Conservation (phyloP, 257 asterid species). For the Rauvolfia tetraphylla region DNA sequence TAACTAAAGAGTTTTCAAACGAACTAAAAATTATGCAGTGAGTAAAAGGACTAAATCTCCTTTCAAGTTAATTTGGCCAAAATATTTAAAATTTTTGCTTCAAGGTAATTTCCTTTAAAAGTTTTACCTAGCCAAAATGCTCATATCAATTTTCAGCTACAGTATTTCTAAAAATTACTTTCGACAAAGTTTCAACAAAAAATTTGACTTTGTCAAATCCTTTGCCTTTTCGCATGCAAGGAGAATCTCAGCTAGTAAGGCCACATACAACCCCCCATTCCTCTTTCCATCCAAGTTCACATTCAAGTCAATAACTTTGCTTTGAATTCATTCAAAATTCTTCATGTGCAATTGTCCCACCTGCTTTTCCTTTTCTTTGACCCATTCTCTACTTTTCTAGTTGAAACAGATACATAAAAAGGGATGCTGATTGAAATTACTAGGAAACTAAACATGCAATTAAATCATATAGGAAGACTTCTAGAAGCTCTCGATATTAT, state of each 20-base stretch:
- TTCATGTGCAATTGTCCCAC: background rate
- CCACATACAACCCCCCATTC: background rate
- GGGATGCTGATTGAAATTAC: background rate
- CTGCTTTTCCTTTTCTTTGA: background rate
- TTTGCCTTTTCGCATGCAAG: background rate
- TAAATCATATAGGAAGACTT: no score
- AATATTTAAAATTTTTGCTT: no score
- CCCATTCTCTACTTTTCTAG: background rate
- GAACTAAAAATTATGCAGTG: no score
- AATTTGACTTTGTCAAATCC: background rate
- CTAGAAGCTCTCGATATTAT: no score
- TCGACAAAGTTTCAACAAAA: background rate
- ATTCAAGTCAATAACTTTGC: background rate
- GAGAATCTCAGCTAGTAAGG: background rate
- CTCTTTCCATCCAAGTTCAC: background rate
- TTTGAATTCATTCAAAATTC: background rate
- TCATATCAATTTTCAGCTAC: no score
- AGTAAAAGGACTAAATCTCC: no score
- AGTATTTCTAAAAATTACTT: no score
- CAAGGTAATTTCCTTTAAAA: no score
- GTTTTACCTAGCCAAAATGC: no score
- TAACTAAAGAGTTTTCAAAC: no score
- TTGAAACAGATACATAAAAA: background rate
- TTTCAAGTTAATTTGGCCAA: no score
- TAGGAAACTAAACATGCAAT: background rate